Evolutionary conservation across 176 grass and related monocot genomes (phyloP), one percentile per base, ranked within the genome.

Genomic region (Cymbopogon citratus): DNA sequence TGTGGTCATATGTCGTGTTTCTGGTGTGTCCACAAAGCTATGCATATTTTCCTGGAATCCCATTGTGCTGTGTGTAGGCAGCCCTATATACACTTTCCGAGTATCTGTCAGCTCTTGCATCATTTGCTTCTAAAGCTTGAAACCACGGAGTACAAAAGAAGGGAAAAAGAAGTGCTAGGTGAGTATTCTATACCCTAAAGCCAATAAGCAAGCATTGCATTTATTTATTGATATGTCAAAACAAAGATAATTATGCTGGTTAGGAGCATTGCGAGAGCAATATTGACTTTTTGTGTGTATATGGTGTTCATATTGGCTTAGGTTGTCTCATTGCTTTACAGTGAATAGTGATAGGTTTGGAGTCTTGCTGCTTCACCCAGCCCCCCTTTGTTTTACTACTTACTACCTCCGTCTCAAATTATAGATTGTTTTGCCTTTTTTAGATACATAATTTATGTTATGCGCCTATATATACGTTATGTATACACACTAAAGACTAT

Each of bases 1-100:
- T 99, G 96, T 81, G 96, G 96, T 9, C 96, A 99, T 82, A 88
- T 85, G 72, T 95, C 89, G 79, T 99, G 96, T 43, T 99, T 99
- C 67, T 99, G 96, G 91, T 95, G 92, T 23, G 89, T 93, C 12
- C 73, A 95, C 15, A 73, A 71, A 14, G 77, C 92, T 24, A 99
- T 99, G 96, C 83, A 95, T 74, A 0, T 0, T 11, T 3, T 57
- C 27, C 69, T 7, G 24, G 87, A 77, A 85, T 93, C 92, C 44
- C 83, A 85, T 45, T 99, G 92, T 66, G 85, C 89, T 73, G 34
- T 95, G 74, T 99, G 96, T 63, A 89, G 96, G 68, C 90, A 86
- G 56, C 81, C 91, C 16, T 99, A 90, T 79, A 54, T 54, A 21
- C 96, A 99, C 88, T 99, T 99, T 27, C 92, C 92, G 2, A 83